Evolutionary conservation across 2,329 filamentous ascomycete species (phyloP).

Genomic region (Cladophialophora bantiana): DNA sequence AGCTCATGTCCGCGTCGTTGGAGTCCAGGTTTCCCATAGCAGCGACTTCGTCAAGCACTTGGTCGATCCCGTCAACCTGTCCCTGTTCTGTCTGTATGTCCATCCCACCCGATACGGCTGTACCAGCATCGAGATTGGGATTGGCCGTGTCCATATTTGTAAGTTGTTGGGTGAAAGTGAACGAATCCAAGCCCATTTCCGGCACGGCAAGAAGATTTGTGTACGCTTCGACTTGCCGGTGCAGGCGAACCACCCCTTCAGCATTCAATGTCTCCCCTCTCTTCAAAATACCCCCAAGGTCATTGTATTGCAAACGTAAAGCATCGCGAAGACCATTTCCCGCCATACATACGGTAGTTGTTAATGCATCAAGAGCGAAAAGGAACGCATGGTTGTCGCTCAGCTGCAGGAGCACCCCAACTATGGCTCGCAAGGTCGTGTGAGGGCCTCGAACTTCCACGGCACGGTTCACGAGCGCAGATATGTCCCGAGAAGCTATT

Average conservation of each 20-base stretch:
- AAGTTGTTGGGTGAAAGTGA: slow-evolving; percentile 44
- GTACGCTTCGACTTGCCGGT: slow-evolving; percentile 53
- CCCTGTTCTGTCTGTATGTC: slow-evolving; percentile 24
- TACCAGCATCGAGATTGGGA: slow-evolving; percentile 48
- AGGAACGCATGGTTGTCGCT: slow-evolving; percentile 50
- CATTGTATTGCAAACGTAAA: slow-evolving; percentile 48
- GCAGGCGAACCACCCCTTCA: slow-evolving; percentile 54
- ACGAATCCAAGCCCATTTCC: slow-evolving; percentile 33
- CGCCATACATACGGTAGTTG: slow-evolving; percentile 52
- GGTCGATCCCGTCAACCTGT: slow-evolving; percentile 39
- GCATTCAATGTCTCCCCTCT: slow-evolving; percentile 53
- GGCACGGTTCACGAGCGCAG: slow-evolving; percentile 42
- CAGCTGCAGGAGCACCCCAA: slow-evolving; percentile 54
- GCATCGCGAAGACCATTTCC: slow-evolving; percentile 52
- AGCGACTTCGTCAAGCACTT: slow-evolving; percentile 40
- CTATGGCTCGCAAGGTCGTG: slow-evolving; percentile 47
- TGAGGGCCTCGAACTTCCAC: slow-evolving; percentile 52
- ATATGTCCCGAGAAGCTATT: slow-evolving; percentile 62
- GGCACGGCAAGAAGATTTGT: slow-evolving; percentile 40
- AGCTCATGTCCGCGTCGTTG: slow-evolving; percentile 37
- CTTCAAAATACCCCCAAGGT: slow-evolving; percentile 50
- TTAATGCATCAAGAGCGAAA: slow-evolving; percentile 53
- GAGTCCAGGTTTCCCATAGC: slow-evolving; percentile 36
- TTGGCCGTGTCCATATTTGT: slow-evolving; percentile 53
- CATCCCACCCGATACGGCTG: slow-evolving; percentile 27